Conservation (phyloP, 192 early-diverging fungal genomes). For the Entomortierella chlamydospora region DNA sequence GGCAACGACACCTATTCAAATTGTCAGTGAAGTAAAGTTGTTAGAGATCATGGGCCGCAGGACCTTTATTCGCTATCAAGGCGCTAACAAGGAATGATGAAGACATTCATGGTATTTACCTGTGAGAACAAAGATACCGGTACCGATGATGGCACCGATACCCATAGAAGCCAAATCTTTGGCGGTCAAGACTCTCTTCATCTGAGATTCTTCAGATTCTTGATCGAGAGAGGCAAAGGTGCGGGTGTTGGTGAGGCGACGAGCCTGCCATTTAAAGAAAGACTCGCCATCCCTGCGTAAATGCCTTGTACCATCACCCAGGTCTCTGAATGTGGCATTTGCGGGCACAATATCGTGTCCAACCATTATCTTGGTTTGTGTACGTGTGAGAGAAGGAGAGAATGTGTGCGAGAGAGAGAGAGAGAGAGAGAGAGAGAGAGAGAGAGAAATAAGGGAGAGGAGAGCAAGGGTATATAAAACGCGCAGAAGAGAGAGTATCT, state of each 20-base stretch:
- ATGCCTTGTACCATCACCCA: conserved; percentile 39
- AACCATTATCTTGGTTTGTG: conserved; percentile 13
- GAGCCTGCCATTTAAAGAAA: conserved; percentile 19
- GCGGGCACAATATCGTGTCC: conserved; percentile 20
- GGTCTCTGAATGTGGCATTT: conserved; percentile 13
- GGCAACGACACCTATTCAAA: too few species aligned
- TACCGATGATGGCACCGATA: conserved; percentile 83
- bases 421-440: too few species aligned
- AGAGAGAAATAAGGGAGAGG: too few species aligned
- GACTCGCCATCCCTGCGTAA: conserved; percentile 22
- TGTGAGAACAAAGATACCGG: conserved; percentile 85
- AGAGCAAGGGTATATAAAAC: neutral
- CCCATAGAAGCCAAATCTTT: conserved; percentile 75
- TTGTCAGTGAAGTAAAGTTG: too few species aligned
- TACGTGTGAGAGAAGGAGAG: neutral
- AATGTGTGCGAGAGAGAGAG: too few species aligned
- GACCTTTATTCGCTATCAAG: too few species aligned
- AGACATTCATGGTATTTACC: too few species aligned
- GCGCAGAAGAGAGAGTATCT: neutral
- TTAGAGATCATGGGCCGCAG: too few species aligned
- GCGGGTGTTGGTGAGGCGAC: conserved; percentile 43
- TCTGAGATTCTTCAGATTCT: conserved; percentile 56
- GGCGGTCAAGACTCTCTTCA: conserved; percentile 64
- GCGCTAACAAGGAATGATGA: too few species aligned
- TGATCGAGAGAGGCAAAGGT: conserved; percentile 46